These are phyloP conservation scores for Xerocomellus amylosporus DNA, from an alignment of 768 basidiomycete species.

Conservation along the genomic window DNA sequence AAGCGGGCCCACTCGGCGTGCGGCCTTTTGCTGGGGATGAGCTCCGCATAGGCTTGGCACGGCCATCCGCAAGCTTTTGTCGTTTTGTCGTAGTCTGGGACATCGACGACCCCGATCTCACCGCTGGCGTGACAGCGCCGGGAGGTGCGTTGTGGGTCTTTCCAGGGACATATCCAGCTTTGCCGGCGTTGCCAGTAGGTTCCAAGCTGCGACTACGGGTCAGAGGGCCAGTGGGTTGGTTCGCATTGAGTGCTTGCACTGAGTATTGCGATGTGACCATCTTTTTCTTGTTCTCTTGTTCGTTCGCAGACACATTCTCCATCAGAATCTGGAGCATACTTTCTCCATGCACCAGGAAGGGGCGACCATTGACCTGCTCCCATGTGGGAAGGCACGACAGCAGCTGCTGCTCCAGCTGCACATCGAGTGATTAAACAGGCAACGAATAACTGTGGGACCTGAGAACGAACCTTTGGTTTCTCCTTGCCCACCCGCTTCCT, in stretches of 20 bases:
- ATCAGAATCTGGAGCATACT: constrained; percentile 77
- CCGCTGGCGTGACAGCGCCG: constrained; percentile 57
- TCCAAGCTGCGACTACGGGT: constrained; percentile 31
- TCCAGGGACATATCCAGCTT: constrained; percentile 29
- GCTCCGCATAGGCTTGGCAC: constrained; percentile 17
- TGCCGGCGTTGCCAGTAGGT: constrained; percentile 14
- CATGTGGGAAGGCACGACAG: constrained; percentile 74
- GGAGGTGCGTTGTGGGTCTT: constrained; percentile 26
- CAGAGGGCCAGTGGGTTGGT: constrained; percentile 13
- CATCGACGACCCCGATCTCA: constrained; percentile 44
- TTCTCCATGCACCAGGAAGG: constrained; percentile 84
- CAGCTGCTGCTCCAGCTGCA: constrained; percentile 86
- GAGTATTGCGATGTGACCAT: constrained; percentile 37
- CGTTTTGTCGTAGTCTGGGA: constrained; percentile 59
- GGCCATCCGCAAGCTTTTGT: constrained; percentile 49
- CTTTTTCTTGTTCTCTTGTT: constrained; percentile 78
- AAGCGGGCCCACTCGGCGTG: constrained; percentile 22
- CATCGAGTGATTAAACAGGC: constrained; percentile 35
- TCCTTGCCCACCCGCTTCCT: constrained; percentile 89
- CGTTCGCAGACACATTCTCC: constrained; percentile 64
- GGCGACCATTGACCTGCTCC: constrained; percentile 72
- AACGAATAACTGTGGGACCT: neutral
- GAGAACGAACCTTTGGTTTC: constrained; percentile 73
- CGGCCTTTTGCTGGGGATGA: constrained; percentile 31
- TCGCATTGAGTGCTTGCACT: constrained; percentile 26